Evolutionary conservation across 441 rosid species (phyloP).

Genomic region (Eruca vesicaria): DNA sequence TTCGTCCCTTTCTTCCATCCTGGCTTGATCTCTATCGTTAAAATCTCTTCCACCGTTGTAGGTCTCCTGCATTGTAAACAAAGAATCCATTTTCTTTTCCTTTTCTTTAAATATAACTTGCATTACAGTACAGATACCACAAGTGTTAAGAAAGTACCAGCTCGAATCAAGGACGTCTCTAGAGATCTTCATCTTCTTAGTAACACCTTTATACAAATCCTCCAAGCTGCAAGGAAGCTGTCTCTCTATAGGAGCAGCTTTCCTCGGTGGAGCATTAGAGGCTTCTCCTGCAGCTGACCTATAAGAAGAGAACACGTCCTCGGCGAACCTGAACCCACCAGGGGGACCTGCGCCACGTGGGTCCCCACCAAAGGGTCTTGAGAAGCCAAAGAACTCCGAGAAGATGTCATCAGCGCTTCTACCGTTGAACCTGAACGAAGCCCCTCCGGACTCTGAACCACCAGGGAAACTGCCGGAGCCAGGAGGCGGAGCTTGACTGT

Average conservation of each 20-base stretch:
- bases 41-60: constrained; percentile 66
- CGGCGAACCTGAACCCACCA: constrained; percentile 56
- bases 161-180: constrained; percentile 66
- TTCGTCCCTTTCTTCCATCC: constrained; percentile 93
- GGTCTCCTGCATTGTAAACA: constrained; percentile 56
- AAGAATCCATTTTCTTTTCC: constrained; percentile 28
- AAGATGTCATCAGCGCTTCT: constrained; percentile 81
- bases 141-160: constrained; percentile 39
- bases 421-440: constrained; percentile 68
- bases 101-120: not conserved
- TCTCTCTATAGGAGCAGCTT: constrained; percentile 66
- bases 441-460: constrained; percentile 60
- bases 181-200: constrained; percentile 89
- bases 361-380: constrained; percentile 56
- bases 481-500: constrained; percentile 68
- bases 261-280: constrained; percentile 52
- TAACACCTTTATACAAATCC: constrained; percentile 69
- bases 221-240: constrained; percentile 73
- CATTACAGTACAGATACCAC: not conserved
- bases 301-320: constrained; percentile 53
- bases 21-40: constrained; percentile 68
- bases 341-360: constrained; percentile 57
- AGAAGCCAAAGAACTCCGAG: constrained; percentile 70
- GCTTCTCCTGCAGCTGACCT: constrained; percentile 43
- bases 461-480: constrained; percentile 59